These are phyloP conservation scores for Persicaria maculosa DNA, from an alignment of 148 eudicot species.

Conservation along the genomic window DNA sequence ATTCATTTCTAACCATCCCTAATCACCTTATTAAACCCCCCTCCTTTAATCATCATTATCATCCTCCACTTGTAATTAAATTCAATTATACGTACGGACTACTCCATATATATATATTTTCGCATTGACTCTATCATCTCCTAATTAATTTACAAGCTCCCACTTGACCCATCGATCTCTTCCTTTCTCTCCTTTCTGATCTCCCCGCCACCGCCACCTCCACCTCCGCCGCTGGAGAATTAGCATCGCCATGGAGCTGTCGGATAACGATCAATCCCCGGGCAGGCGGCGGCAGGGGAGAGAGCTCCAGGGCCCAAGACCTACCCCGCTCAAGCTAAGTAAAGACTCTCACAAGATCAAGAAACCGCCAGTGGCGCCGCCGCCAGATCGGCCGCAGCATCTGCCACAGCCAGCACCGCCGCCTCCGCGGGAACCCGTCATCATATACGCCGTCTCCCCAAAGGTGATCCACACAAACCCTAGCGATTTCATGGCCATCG, in stretches of 20 bases:
- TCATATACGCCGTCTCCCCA: conserved; percentile 85
- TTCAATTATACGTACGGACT: too few species aligned
- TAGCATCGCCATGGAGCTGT: neutral
- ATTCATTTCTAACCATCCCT: neutral
- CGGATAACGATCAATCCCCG: neutral
- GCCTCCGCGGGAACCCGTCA: conserved; percentile 58
- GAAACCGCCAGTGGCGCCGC: conserved; percentile 60
- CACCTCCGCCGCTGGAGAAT: too few species aligned
- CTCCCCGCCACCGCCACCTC: too few species aligned
- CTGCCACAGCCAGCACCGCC: conserved; percentile 16
- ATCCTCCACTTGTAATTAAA: too few species aligned
- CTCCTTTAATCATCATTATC: neutral
- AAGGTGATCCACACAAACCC: conserved; percentile 81
- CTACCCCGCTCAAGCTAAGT: conserved; percentile 54
- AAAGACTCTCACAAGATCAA: conserved; percentile 68
- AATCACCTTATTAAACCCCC: conserved; percentile 3
- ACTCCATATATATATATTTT: too few species aligned
- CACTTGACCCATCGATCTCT: too few species aligned
- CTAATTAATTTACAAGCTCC: too few species aligned
- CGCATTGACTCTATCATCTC: too few species aligned
- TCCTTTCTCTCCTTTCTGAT: too few species aligned
- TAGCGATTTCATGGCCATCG: conserved; percentile 75
- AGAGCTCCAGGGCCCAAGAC: conserved; percentile 76
- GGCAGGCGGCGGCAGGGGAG: conserved; percentile 12
- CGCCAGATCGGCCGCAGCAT: conserved; percentile 23